Conservation (phyloP, 2,329 filamentous ascomycete species). For the Chaetomium strumarium region DNA sequence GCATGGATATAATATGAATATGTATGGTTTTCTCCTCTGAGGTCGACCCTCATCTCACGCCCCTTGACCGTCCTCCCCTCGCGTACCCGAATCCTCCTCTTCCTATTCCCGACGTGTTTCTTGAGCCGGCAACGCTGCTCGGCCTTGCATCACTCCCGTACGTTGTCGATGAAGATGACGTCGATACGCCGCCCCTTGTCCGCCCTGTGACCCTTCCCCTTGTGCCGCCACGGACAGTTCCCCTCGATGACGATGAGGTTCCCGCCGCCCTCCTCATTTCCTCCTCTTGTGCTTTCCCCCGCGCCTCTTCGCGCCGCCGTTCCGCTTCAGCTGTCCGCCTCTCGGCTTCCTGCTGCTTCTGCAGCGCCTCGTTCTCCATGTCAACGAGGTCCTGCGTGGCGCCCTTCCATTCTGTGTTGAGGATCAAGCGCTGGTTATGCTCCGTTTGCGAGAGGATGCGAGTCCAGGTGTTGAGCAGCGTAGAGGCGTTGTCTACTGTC, state of each 20-base stretch:
- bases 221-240: constrained; percentile 15
- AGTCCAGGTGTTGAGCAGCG: constrained; percentile 90
- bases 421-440: constrained; percentile 87
- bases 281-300: constrained; percentile 58
- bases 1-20: neutral
- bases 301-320: constrained; percentile 64
- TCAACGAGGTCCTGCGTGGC: constrained; percentile 81
- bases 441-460: constrained; percentile 94
- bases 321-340: constrained; percentile 73
- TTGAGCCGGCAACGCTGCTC: constrained; percentile 29
- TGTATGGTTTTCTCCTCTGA: neutral
- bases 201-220: constrained; percentile 18
- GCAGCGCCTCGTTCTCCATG: constrained; percentile 70
- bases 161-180: constrained; percentile 14
- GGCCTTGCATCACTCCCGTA: constrained; percentile 24
- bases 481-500: constrained; percentile 82
- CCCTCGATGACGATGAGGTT: constrained; percentile 24
- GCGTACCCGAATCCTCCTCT: constrained; percentile 40
- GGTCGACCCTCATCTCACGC: constrained; percentile 20
- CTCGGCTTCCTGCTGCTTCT: constrained; percentile 71
- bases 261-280: constrained; percentile 41
- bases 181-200: constrained; percentile 8
- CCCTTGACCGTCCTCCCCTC: constrained; percentile 47
- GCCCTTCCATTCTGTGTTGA: constrained; percentile 86
- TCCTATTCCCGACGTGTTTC: constrained; percentile 39